Evolutionary conservation across 768 basidiomycete genomes (phyloP).

Genomic region (Boletales sp.): DNA sequence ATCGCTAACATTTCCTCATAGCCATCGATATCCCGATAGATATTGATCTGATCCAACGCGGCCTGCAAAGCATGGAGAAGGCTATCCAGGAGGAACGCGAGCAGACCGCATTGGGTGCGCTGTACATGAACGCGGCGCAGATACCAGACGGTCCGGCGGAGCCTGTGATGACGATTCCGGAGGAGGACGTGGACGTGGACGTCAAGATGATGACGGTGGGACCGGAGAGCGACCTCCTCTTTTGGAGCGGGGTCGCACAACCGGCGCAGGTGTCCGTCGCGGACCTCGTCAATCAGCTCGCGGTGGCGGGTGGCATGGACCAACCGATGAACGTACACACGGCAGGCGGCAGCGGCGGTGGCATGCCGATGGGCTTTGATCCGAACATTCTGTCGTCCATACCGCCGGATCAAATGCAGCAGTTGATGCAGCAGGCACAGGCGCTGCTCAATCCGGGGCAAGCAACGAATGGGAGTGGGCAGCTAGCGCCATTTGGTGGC

Average conservation of each 20-base stretch:
- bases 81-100: conserved; percentile 72
- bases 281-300: conserved; percentile 66
- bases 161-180: conserved; percentile 53
- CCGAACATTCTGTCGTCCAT: conserved; percentile 39
- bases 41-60: conserved; percentile 52
- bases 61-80: conserved; percentile 68
- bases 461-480: conserved; percentile 25
- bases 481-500: conserved; percentile 34
- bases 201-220: conserved; percentile 67
- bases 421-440: conserved; percentile 48
- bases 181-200: conserved; percentile 66
- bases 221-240: conserved; percentile 59
- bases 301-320: conserved; percentile 38
- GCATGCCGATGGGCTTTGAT: conserved; percentile 35
- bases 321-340: conserved; percentile 36
- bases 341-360: conserved; percentile 19
- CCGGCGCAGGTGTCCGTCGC: conserved; percentile 49
- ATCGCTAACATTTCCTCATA: conserved; percentile 29
- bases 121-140: conserved; percentile 66
- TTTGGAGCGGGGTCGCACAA: conserved; percentile 49
- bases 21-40: conserved; percentile 63
- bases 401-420: conserved; percentile 60
- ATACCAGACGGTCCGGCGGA: conserved; percentile 81
- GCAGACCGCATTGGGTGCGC: conserved; percentile 67
- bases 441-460: conserved; percentile 30